phyloP scores from a whole-genome alignment of 1,284 basidiomycete species.

The Athelia psychrophila region DNA sequence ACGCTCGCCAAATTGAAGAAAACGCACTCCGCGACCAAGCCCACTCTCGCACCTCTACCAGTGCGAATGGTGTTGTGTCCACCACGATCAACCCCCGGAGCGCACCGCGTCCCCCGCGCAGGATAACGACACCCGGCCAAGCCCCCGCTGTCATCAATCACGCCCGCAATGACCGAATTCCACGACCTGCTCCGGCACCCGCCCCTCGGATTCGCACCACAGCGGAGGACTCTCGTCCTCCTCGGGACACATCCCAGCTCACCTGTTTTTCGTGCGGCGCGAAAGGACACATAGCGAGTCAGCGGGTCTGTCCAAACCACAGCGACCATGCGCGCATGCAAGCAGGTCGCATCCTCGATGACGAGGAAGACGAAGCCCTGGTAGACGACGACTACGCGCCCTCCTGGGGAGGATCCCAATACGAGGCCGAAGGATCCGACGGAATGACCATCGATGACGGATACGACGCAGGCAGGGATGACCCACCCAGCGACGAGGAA shows the following conservation, averaged over 20 bases:
- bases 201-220: not conserved
- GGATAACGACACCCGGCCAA: no score
- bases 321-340: not conserved
- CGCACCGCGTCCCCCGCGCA: not conserved
- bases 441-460: not conserved
- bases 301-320: not conserved
- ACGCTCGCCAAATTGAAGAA: not conserved
- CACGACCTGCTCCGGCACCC: no score
- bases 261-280: not conserved
- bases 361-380: not conserved
- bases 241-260: not conserved
- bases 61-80: not conserved
- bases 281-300: not conserved
- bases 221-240: no score
- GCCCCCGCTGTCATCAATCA: no score
- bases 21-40: not conserved
- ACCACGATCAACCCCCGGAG: not conserved
- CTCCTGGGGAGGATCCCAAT: conserved; percentile 10
- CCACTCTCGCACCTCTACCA: not conserved
- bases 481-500: no score
- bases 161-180: no score
- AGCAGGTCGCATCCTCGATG: not conserved
- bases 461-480: not conserved
- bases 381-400: not conserved
- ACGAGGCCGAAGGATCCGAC: conserved; percentile 2